These are phyloP conservation scores for Chenopodium formosanum DNA, from an alignment of 148 eudicot species.

Conservation along the genomic window DNA sequence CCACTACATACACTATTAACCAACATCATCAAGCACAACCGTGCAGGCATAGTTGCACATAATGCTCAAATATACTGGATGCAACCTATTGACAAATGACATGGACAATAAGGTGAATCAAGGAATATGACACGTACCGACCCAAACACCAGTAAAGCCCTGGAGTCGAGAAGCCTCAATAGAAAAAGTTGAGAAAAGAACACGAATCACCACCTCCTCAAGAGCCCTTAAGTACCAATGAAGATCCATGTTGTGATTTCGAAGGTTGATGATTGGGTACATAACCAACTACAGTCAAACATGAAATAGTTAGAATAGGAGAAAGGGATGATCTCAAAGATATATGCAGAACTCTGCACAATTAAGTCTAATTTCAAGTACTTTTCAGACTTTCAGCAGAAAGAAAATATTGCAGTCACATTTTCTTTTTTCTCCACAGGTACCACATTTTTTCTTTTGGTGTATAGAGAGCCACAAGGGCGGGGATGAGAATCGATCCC, in stretches of 20 bases:
- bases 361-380: not conserved
- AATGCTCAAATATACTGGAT: not conserved
- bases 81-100: not conserved
- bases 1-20: not conserved
- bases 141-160: slow-evolving; percentile 94
- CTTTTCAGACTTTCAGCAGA: not conserved
- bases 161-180: slow-evolving; percentile 63
- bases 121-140: slow-evolving; percentile 54
- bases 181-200: slow-evolving; percentile 60
- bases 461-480: too few species aligned
- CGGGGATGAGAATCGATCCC: too few species aligned
- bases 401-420: not conserved
- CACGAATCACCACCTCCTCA: slow-evolving; percentile 89
- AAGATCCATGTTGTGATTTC: slow-evolving; percentile 89
- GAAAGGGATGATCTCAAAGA: not conserved
- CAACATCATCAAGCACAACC: not conserved
- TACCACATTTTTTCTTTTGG: not conserved
- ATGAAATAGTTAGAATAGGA: slow-evolving; percentile 23
- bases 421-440: not conserved
- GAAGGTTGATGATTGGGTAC: slow-evolving; percentile 87
- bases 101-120: not conserved
- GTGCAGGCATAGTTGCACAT: not conserved
- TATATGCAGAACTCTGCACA: not conserved
- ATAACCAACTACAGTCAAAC: slow-evolving; percentile 62
- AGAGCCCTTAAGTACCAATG: slow-evolving; percentile 95